Base-by-base conservation (phyloP, 371 early-diverging fungal species). In the Lichtheimia hyalospora region DNA sequence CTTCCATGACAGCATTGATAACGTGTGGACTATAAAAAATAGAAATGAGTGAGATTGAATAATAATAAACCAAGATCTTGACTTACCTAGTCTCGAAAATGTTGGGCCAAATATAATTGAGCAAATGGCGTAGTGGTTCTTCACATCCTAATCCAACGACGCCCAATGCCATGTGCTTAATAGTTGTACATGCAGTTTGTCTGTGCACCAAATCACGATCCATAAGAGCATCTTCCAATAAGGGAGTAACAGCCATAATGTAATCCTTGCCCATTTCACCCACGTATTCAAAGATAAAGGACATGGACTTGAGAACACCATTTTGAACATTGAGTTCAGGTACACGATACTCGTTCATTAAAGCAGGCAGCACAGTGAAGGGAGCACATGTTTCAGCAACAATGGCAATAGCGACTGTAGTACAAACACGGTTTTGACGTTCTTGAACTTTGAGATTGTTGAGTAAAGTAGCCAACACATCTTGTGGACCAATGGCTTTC, bases 401-500 rank as follows among this genome's bases (percentile, higher is more conserved):
- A 69, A 93, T 94, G 57, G 94, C 95, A 70, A 99, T 98, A 6
- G 98, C 98, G 13, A 97, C 94, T 0, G 97, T 96, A 0, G 98
- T 97, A 79, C 98, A 98, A 49, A 97, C 96, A 81, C 99, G 94
- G 70, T 92, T 95, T 77, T 97, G 97, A 70, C 98, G 95, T 64
- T 98, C 97, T 75, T 97, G 97, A 8, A 97, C 98, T 71, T 97
- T 96, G 53, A 99, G 81, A 75, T 97, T 97, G 81, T 96, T 97
- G 15, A 98, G 84, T 60, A 98, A 75, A 5, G 98, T 98, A 39
- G 97, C 95, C 51, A 99, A 73, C 0, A 99, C 98, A 77, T 99
- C 99, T 74, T 99, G 99, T 3, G 99, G 99, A 18, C 99, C 98
- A 70, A 98, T 96, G n/a, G 97, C 98, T 70, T 94, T 93, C 67